Evolutionary conservation across 2,329 filamentous ascomycete species (phyloP), one percentile per base, ranked within the genome.

Genomic region (Xenoacremonium recifei): DNA sequence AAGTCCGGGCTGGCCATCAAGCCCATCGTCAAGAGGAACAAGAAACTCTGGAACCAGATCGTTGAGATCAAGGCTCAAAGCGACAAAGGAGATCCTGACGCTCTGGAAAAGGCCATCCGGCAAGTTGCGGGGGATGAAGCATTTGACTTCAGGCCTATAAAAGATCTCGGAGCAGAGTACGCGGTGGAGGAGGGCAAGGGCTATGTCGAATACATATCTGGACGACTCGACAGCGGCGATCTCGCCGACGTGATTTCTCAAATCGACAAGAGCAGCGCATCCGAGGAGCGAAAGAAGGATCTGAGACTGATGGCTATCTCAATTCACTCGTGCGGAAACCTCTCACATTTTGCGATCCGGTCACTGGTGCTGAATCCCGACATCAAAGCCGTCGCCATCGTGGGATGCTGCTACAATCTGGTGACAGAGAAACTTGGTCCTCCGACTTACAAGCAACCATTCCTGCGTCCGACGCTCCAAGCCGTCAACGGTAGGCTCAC

Each of bases 331-430:
- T 99, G 93, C 61, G 93, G 93, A 20, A 97, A 99, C 54, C 81
- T 99, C n/a, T 87, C 95, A 1, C 93, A 99, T 64, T 91, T 95
- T 61, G 93, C 88, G 9, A 84, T 99, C 43, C 84, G 89, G 12
- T 95, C 92, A 1, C 77, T 99, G 16, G 68, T 91, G 2, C 69
- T 95, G 43, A 97, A 96, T 60, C 85, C 87, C 0, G 79, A 83
- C 4, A 91, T 97, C 41, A 81, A 82, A 21, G 89, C 90, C n/a
- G 85, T 97, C 17, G 92, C 92, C 44, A 91, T 99, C 61, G 89
- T 99, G 46, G 93, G 93, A 35, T 99, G 93, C 72, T 99, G 93
- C 74, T 97, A 99, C 75, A 99, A 99, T 58, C 80, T 97, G 5
- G 72, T 97, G 54, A 96, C 92, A 0, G 93, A 97, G 67, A 83